These are phyloP conservation scores for Closterium sp. DNA, from an alignment of 139 green algal species.

Conservation along the genomic window DNA sequence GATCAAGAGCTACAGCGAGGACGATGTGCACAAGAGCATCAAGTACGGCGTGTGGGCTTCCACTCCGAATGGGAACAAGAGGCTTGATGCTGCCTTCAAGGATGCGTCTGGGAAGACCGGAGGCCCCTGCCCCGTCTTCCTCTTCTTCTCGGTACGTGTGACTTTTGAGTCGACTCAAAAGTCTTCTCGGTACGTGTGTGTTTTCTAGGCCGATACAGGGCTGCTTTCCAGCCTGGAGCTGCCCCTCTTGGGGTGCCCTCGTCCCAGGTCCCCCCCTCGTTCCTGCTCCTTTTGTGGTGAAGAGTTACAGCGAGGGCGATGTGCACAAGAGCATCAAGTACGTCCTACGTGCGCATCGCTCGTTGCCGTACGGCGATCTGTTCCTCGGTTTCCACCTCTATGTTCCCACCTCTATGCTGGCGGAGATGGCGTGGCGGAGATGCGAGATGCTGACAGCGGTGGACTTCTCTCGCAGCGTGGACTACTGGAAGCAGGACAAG, in stretches of 20 bases:
- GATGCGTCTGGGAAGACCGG: background rate
- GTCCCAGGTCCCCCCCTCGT: background rate
- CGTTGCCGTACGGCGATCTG: too few relatives aligned
- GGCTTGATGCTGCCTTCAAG: slow-evolving; percentile 39
- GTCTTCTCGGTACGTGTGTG: background rate
- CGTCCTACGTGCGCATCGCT: background rate
- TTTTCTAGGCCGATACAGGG: too few relatives aligned
- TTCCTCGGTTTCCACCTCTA: too few relatives aligned
- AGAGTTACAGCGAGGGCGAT: too few relatives aligned
- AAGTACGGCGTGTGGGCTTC: slow-evolving; percentile 54
- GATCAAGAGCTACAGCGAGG: slow-evolving; percentile 56
- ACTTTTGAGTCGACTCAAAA: background rate
- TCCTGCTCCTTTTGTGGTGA: background rate
- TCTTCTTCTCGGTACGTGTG: slow-evolving; percentile 51
- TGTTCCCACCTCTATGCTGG: too few relatives aligned
- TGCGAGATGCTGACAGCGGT: slow-evolving; percentile 29
- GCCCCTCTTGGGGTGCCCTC: too few relatives aligned
- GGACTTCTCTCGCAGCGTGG: slow-evolving; percentile 32
- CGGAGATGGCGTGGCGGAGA: slow-evolving; percentile 47
- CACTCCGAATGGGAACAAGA: slow-evolving; percentile 48
- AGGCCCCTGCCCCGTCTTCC: slow-evolving; percentile 40
- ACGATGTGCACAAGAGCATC: slow-evolving; percentile 59
- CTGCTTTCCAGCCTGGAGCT: too few relatives aligned
- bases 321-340: too few relatives aligned
- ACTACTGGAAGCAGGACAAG: slow-evolving; percentile 54